Evolutionary conservation across 352 stramenopile species (phyloP), one percentile per base, ranked within the genome.

Genomic region (Globisporangium barbulae): DNA sequence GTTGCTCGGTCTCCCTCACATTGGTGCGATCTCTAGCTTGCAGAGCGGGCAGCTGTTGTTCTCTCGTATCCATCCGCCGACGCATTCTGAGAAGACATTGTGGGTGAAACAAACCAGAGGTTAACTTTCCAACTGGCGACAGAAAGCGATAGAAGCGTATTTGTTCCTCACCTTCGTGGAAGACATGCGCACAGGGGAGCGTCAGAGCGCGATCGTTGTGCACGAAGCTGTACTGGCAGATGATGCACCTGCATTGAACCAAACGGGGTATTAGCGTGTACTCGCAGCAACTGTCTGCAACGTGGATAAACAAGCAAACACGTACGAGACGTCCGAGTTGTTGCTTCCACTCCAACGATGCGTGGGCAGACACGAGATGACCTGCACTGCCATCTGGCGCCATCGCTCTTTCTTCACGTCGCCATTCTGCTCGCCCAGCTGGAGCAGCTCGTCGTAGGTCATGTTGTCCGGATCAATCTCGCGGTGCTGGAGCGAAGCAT

Each of bases 41-140:
- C 83, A 92, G 17, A 92, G 64, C 33, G 83, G 83, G 53, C 83
- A 92, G 69, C 78, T 90, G 58, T 92, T 92, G 68, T 92, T 90
- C 67, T 90, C 78, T 41, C 70, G 81, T 48, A 92, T 79, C 83
- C 83, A 92, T 22, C 78, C 78, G 52, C 64, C 67, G 37, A 90
- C 83, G 66, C 83, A 92, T 63, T 86, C 83, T 89, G 56, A 55
- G 15, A 21, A 7, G 65, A 1, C 25, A 52, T 48, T n/a, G 15
- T 42, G 22, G 22, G 21, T 41, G n/a, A 1, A 21, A 60, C 47
- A 30, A 8, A 30, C 3, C 3, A 5, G 17, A 6, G 9, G 8
- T 56, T 15, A 39, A n/a, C 8, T 33, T 55, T 55, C 37, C 5
- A n/a, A n/a, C 13, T 21, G 39, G 12, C n/a, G 15, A n/a, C 5